Evolutionary conservation across 768 basidiomycete species (phyloP).

Genomic region (Phylloporus scabripes): DNA sequence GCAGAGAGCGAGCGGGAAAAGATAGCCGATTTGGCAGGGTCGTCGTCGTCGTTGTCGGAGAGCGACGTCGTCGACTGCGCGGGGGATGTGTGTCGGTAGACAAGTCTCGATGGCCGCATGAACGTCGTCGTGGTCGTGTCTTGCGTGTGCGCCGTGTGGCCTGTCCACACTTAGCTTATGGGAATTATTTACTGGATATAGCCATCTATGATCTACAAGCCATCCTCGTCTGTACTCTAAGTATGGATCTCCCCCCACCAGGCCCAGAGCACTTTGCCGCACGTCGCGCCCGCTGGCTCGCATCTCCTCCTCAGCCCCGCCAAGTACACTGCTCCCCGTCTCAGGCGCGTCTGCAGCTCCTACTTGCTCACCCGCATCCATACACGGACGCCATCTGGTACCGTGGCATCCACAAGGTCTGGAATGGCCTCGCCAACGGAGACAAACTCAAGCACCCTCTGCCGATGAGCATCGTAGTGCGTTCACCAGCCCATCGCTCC

Average conservation of each 20-base stretch:
- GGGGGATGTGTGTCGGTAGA: constrained; percentile 39
- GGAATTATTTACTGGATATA: constrained; percentile 21
- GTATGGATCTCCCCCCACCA: constrained; percentile 39
- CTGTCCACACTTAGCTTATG: constrained; percentile 7
- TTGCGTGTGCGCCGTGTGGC: background rate
- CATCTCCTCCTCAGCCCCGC: constrained; percentile 13
- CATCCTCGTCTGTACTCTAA: background rate
- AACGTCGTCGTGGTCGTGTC: background rate
- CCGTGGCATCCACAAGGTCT: constrained; percentile 53
- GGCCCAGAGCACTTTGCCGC: constrained; percentile 62
- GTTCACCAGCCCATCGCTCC: constrained; percentile 21
- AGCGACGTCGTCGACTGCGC: constrained; percentile 75
- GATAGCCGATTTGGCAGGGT: constrained; percentile 46
- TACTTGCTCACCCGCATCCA: constrained; percentile 44
- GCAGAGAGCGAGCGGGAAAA: constrained; percentile 34
- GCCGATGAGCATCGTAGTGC: constrained; percentile 60
- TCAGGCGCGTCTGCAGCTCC: constrained; percentile 44
- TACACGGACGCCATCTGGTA: constrained; percentile 52
- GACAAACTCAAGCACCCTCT: constrained; percentile 51
- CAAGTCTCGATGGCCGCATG: constrained; percentile 32
- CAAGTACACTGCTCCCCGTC: constrained; percentile 33
- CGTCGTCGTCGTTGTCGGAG: constrained; percentile 68
- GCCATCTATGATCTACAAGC: constrained; percentile 2
- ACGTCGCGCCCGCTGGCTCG: constrained; percentile 60
- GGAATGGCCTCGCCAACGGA: constrained; percentile 58